Evolutionary conservation across 441 rosid species (phyloP).

Genomic region (Sinapis alba): DNA sequence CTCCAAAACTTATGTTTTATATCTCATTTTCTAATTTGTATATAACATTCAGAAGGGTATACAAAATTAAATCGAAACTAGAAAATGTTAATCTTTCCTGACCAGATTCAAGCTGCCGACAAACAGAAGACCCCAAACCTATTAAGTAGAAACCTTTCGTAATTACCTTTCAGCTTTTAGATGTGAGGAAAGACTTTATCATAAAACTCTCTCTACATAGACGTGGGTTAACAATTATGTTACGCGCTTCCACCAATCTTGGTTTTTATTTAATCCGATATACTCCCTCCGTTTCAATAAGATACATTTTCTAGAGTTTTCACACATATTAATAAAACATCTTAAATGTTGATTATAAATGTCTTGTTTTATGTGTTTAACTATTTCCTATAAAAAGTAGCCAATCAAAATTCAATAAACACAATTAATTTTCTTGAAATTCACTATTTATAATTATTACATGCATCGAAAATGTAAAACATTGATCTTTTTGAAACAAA

Average conservation of each 20-base stretch:
- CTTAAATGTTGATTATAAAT: too few relatives aligned
- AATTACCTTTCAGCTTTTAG: slow-evolving; percentile 4
- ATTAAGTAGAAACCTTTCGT: slow-evolving; percentile 15
- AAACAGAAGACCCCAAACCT: slow-evolving; percentile 2
- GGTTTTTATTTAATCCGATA: not conserved
- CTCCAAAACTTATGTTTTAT: not conserved
- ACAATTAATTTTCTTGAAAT: too few relatives aligned
- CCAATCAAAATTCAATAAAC: too few relatives aligned
- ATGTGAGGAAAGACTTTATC: slow-evolving; percentile 22
- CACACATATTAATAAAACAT: too few relatives aligned
- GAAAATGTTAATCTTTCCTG: not conserved
- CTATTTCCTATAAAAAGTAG: too few relatives aligned
- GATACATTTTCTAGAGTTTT: too few relatives aligned
- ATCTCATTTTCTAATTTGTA: not conserved
- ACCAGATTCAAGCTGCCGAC: slow-evolving; percentile 21
- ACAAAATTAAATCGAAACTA: not conserved
- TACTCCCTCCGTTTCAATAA: too few relatives aligned
- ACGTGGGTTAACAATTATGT: slow-evolving; percentile 18
- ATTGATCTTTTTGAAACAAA: too few relatives aligned
- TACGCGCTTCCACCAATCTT: slow-evolving; percentile 27
- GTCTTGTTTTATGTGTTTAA: too few relatives aligned
- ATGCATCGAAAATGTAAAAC: too few relatives aligned
- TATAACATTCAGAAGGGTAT: not conserved
- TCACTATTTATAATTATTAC: too few relatives aligned
- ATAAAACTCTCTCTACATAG: not conserved